phyloP scores from a whole-genome alignment of 2,329 filamentous ascomycete genomes.

The Trichoderma sp. region DNA sequence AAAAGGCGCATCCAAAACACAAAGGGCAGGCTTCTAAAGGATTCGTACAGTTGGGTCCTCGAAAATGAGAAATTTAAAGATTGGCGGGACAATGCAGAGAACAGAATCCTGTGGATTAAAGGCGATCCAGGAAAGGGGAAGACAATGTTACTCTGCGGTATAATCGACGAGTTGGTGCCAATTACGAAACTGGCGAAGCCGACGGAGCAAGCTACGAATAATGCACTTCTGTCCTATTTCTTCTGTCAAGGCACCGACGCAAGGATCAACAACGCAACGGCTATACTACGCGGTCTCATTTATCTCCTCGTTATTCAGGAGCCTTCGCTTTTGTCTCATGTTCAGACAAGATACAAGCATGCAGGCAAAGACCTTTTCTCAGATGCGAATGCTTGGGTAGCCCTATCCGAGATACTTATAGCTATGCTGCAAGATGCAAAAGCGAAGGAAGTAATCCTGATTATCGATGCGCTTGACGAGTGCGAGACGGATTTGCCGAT shows the following conservation, averaged over 20 bases:
- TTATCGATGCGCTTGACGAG: slow-evolving; percentile 55
- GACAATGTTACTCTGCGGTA: not conserved
- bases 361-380: not conserved
- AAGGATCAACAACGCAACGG: not conserved
- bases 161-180: not conserved
- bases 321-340: not conserved
- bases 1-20: not conserved
- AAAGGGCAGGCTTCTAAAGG: not conserved
- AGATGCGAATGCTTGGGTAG: not conserved
- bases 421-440: not conserved
- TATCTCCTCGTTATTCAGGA: not conserved
- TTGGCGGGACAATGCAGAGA: not conserved
- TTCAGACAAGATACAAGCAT: not conserved
- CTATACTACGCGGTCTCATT: not conserved
- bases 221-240: not conserved
- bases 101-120: not conserved
- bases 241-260: not conserved
- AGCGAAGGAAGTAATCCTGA: slow-evolving; percentile 31
- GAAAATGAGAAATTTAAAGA: not conserved
- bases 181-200: not conserved
- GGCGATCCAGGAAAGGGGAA: slow-evolving; percentile 9
- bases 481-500: slow-evolving; percentile 35
- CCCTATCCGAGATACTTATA: not conserved
- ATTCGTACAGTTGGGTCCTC: not conserved
- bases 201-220: not conserved